These are phyloP conservation scores for Blastobotrys robertii DNA, from an alignment of 805 yeast species.

Conservation along the genomic window DNA sequence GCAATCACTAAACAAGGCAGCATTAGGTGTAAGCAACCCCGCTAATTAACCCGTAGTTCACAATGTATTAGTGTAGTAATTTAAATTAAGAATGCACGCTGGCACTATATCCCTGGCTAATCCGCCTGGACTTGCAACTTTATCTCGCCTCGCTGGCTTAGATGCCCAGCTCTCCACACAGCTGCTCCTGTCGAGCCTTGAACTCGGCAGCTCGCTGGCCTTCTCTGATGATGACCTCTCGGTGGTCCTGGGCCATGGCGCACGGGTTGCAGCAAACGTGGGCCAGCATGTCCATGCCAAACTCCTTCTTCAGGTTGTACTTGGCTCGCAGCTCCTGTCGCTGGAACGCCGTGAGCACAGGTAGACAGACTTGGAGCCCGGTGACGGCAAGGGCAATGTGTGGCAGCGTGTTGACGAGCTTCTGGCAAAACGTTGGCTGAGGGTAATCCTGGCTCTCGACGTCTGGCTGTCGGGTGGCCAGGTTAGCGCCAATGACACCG, in stretches of 20 bases:
- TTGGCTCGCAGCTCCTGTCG: constrained; percentile 7
- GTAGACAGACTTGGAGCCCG: background rate
- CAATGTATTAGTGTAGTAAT: background rate
- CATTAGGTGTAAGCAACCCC: no score
- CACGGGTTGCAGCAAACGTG: constrained; percentile 8
- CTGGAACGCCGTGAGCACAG: constrained; percentile 4
- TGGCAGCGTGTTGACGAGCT: constrained; percentile 4
- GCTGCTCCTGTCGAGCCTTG: constrained; percentile 2
- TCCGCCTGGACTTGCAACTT: no score
- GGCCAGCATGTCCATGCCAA: constrained; percentile 4
- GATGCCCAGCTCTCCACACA: background rate
- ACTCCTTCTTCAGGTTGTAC: constrained; percentile 6
- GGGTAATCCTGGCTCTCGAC: background rate
- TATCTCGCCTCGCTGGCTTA: background rate
- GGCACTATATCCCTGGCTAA: no score
- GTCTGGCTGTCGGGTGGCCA: constrained; percentile 2
- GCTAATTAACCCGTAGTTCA: no score
- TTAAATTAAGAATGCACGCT: background rate
- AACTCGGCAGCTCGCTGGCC: constrained; percentile 5
- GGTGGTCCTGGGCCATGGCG: constrained; percentile 13
- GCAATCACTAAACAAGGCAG: no score
- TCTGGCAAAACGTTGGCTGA: constrained; percentile 2
- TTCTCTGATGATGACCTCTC: constrained; percentile 9
- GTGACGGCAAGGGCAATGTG: constrained; percentile 2
- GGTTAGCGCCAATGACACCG: constrained; percentile 7